phyloP scores from a whole-genome alignment of 306 rosid species.

The Cucurbita pepo region DNA sequence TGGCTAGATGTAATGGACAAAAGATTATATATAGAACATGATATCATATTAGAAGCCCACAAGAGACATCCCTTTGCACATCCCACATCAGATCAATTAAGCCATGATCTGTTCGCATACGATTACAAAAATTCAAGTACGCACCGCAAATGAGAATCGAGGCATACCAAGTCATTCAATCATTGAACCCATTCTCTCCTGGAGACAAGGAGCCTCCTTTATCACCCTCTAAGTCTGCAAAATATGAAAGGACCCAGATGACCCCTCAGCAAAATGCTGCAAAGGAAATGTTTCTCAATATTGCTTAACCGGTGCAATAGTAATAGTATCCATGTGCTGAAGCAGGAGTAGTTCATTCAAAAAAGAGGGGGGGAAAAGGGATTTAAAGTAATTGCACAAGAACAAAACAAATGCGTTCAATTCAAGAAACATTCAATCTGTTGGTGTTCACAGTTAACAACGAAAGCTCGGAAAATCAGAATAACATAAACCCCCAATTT shows the following conservation, averaged over 20 bases:
- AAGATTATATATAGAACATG: not conserved
- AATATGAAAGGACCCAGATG: not conserved
- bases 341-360: constrained; percentile 53
- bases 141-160: not conserved
- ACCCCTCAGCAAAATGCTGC: not conserved
- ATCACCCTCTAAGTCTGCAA: constrained; percentile 78
- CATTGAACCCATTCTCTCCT: constrained; percentile 53
- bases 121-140: not conserved
- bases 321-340: constrained; percentile 77
- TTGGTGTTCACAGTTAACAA: not conserved
- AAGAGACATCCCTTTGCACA: not conserved
- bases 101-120: not conserved
- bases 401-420: not conserved
- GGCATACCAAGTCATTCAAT: constrained; percentile 20
- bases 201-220: constrained; percentile 55
- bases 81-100: not conserved
- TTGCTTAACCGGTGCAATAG: constrained; percentile 80
- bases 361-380: constrained; percentile 46
- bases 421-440: not conserved
- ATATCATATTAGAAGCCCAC: not conserved
- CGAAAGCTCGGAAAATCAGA: not conserved
- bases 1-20: not conserved
- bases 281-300: constrained; percentile 44
- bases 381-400: constrained; percentile 6
- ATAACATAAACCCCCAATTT: not conserved